phyloP scores from a whole-genome alignment of 202 grass and related monocot genomes.

The Eragrostis tef region DNA sequence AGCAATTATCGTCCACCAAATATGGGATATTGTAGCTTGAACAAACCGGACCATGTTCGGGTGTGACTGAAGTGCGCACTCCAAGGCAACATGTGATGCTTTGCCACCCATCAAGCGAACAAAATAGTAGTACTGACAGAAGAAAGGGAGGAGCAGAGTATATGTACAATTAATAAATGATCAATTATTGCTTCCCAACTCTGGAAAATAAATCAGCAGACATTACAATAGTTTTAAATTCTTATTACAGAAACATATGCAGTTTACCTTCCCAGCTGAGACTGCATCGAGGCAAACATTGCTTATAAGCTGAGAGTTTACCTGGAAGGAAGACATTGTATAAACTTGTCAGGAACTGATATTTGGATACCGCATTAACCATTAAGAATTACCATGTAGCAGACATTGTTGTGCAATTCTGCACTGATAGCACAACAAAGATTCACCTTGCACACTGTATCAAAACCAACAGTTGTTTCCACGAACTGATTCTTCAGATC shows the following conservation, averaged over 20 bases:
- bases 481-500: slow-evolving; percentile 99
- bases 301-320: slow-evolving; percentile 88
- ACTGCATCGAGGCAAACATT: slow-evolving; percentile 84
- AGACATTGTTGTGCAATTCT: background rate
- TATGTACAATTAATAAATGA: background rate
- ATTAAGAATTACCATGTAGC: background rate
- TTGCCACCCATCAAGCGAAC: slow-evolving; percentile 92
- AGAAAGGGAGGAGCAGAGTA: background rate
- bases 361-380: background rate
- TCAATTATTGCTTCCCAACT: background rate
- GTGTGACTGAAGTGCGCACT: slow-evolving; percentile 89
- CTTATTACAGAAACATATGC: background rate
- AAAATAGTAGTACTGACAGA: slow-evolving; percentile 85
- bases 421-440: background rate
- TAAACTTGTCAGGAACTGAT: background rate
- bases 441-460: slow-evolving; percentile 88
- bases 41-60: slow-evolving; percentile 84
- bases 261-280: slow-evolving; percentile 81
- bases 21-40: background rate
- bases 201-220: slow-evolving; percentile 8
- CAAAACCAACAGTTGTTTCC: slow-evolving; percentile 91
- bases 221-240: background rate
- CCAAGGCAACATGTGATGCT: slow-evolving; percentile 88
- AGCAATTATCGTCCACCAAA: background rate
- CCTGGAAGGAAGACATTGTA: slow-evolving; percentile 54